phyloP scores from a whole-genome alignment of 2,329 filamentous ascomycete genomes.

The Fusarium anthophilum region DNA sequence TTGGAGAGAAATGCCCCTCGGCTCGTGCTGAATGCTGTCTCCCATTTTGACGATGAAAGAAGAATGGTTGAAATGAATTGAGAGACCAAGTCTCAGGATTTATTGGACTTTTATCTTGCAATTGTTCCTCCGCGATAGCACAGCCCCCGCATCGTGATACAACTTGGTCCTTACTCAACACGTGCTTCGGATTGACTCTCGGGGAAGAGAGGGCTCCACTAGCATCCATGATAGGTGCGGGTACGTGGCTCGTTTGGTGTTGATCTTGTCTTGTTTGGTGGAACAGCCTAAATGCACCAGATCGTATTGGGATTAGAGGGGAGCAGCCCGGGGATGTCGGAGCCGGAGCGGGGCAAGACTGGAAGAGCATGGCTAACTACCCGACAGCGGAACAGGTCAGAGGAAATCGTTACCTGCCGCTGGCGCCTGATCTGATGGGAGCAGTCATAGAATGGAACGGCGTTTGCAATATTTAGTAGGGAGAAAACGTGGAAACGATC shows the following conservation, averaged over 20 bases:
- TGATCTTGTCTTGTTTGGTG: conserved; percentile 17
- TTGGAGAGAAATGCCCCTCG: conserved; percentile 46
- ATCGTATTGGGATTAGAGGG: background rate
- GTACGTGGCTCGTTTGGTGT: conserved; percentile 20
- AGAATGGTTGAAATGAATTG: background rate
- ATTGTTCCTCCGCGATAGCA: background rate
- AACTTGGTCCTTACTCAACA: background rate
- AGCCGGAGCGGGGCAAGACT: background rate
- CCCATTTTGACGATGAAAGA: conserved; percentile 27
- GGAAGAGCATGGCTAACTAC: too few species aligned
- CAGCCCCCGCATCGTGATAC: conserved; percentile 31
- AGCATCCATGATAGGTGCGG: conserved; percentile 27
- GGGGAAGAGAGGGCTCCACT: conserved; percentile 13
- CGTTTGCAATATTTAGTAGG: accelerated
- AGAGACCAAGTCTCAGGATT: background rate
- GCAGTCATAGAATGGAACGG: background rate
- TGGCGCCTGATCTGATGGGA: background rate
- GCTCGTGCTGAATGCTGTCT: conserved; percentile 14
- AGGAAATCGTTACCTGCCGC: background rate
- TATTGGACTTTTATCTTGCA: conserved; percentile 21
- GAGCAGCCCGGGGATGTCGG: conserved; percentile 20
- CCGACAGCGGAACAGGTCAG: background rate
- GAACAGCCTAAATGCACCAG: background rate
- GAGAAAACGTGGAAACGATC: accelerated
- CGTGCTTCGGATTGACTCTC: conserved; percentile 18